Base-by-base conservation (phyloP, 2,329 filamentous ascomycete genomes). In the Ilyonectria mors-panacis region DNA sequence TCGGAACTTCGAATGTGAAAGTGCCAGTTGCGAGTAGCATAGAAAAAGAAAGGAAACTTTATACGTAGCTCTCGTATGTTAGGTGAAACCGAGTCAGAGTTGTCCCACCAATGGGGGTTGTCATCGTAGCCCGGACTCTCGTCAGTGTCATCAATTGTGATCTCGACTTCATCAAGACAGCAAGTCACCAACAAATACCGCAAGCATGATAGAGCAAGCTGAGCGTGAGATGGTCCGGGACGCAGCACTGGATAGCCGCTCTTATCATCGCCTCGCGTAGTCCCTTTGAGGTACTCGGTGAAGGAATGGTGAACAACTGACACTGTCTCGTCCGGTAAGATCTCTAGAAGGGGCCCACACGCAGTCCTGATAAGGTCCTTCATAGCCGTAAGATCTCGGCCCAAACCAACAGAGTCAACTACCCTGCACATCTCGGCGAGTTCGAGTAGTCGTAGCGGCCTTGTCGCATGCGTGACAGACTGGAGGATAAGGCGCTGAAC, bases 241-340 rank as follows among this genome's bases (percentile, higher is more conserved):
- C 19, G 30, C 13, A 63, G 45, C 2, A 57, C 23, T 2, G 59
- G 44, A 56, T 56, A 56, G 3, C 26, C 23, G 15, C 28, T 9
- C 2, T 33, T 12, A 12, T 50, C 42, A 15, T 63, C 33, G 15
- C 21, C 2, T 30, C 51, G 21, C 0, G 51, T 56, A 21, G 13
- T 23, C 1, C 59, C 44, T 30, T 39, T 48, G 10, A 86, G 77
- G 71, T 82, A 86, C 63, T 86, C 84, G 1, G 84, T 86, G 39
- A 86, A 80, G 1, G 83, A 85, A 60, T 86, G 84, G 60, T 87
- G 84, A 3, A 86, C 78, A 15, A 86, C 79, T 23, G 76, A 79
- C 21, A 86, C 75, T 0, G 81, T 83, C 54, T 85, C 84, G 59
- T 86, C 83, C 9, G 81, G 78, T 1, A 83, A 75, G 30, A 85